A percentile compares a stretch with the other conserved stretches of the same genome.
phyloP scores from a whole-genome alignment of 2,329 filamentous ascomycete genomes.

The Aureobasidium sp. region DNA sequence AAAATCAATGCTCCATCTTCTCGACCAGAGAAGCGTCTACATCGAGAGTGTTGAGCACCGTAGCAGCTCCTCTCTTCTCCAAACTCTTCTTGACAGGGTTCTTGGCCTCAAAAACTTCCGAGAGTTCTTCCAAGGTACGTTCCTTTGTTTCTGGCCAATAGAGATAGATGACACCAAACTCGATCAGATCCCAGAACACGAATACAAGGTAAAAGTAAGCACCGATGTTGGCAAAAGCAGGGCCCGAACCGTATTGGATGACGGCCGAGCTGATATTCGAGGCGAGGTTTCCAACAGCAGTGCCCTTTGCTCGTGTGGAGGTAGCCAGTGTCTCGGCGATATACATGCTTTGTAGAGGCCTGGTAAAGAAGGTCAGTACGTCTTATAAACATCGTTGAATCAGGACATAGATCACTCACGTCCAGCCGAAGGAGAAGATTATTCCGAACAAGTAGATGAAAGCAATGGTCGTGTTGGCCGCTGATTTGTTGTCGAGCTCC shows the following conservation, averaged over 20 bases:
- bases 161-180: slow-evolving; percentile 29
- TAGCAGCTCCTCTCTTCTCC: slow-evolving; percentile 12
- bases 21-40: slow-evolving; percentile 4
- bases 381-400: too few relatives aligned
- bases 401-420: neutral
- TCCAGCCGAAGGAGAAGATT: slow-evolving; percentile 29
- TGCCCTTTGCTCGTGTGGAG: slow-evolving; percentile 31
- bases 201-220: slow-evolving; percentile 26
- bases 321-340: slow-evolving; percentile 16
- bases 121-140: slow-evolving; percentile 41
- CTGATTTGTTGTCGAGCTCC: neutral
- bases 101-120: slow-evolving; percentile 35
- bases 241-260: slow-evolving; percentile 20
- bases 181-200: slow-evolving; percentile 28
- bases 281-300: slow-evolving; percentile 37
- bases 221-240: slow-evolving; percentile 23
- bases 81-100: slow-evolving; percentile 33
- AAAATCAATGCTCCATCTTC: slow-evolving; percentile 2
- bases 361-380: neutral
- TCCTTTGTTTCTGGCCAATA: slow-evolving; percentile 37
- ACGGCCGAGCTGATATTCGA: slow-evolving; percentile 32
- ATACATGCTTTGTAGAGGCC: slow-evolving; percentile 31
- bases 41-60: slow-evolving; percentile 10
- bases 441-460: slow-evolving; percentile 29
- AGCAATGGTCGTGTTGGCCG: slow-evolving; percentile 22